A percentile compares a stretch with the other conserved stretches of the same genome.
These are phyloP conservation scores for Mrakia frigida DNA, from an alignment of 768 basidiomycete species.

Conservation along the genomic window DNA sequence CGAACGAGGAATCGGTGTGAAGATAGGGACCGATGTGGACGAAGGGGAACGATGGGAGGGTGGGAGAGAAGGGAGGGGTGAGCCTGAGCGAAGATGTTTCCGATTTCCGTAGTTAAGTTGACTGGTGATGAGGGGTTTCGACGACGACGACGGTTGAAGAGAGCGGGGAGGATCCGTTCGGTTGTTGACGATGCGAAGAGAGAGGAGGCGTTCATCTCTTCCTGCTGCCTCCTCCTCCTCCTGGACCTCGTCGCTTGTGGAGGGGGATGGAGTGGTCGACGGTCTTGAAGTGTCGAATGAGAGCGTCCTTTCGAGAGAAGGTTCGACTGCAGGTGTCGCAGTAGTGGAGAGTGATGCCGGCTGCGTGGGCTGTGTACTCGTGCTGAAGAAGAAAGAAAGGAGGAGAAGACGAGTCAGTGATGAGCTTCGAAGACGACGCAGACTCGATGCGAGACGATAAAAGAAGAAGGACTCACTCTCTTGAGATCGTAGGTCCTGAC, in stretches of 20 bases:
- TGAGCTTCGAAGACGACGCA: neutral
- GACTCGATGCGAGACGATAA: neutral
- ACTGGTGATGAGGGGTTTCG: neutral
- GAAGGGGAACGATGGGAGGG: no score
- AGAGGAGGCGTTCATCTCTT: neutral
- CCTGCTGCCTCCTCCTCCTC: slow-evolving; percentile 4
- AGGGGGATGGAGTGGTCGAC: slow-evolving; percentile 22
- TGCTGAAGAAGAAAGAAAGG: neutral
- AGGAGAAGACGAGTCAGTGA: neutral
- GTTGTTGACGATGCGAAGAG: neutral
- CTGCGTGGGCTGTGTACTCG: slow-evolving; percentile 15
- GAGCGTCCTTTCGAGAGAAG: slow-evolving; percentile 31
- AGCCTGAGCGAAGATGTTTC: neutral
- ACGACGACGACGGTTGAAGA: slow-evolving; percentile 12
- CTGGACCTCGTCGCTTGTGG: slow-evolving; percentile 3
- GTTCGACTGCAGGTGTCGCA: slow-evolving; percentile 23
- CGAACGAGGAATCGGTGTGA: neutral
- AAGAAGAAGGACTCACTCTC: neutral
- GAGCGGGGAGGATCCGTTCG: neutral
- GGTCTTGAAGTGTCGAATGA: slow-evolving; percentile 31
- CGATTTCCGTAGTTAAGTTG: slow-evolving; percentile 9
- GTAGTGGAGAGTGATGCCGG: neutral
- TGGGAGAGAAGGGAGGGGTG: no score
- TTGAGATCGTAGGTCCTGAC: slow-evolving; percentile 22
- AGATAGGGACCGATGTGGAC: neutral